Conservation (phyloP, 2,329 filamentous ascomycete genomes). For the Ophidiomyces ophidiicola region DNA sequence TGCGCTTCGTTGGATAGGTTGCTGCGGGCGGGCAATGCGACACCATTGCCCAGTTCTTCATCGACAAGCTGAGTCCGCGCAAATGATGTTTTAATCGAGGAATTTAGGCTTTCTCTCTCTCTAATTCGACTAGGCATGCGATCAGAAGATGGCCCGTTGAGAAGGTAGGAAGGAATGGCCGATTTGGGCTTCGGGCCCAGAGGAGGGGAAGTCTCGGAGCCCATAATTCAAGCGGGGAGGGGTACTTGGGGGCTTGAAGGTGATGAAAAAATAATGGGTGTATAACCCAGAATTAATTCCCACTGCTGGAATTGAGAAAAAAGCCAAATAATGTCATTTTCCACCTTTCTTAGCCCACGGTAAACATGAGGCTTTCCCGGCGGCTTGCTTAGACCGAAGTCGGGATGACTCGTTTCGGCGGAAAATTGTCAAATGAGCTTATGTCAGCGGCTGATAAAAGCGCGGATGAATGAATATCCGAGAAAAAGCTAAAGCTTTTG, state of each 20-base stretch:
- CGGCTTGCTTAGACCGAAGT: no score
- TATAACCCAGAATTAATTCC: neutral
- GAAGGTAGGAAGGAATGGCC: slow-evolving; percentile 44
- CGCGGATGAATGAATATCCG: no score
- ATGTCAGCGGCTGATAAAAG: slow-evolving; percentile 6
- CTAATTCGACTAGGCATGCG: slow-evolving; percentile 38
- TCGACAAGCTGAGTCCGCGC: slow-evolving; percentile 37
- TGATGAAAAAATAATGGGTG: neutral
- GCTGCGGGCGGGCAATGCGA: neutral
- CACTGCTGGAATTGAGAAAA: neutral
- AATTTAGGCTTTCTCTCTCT: slow-evolving; percentile 46
- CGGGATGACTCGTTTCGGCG: neutral
- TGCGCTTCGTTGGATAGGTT: neutral
- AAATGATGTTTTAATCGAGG: slow-evolving; percentile 49
- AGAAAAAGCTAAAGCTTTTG: no score
- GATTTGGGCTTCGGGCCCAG: slow-evolving; percentile 38
- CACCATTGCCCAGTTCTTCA: slow-evolving; percentile 19
- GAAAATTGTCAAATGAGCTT: slow-evolving; percentile 1
- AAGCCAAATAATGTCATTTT: neutral
- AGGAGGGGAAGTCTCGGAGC: slow-evolving; percentile 31
- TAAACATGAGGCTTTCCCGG: no score
- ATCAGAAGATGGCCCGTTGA: slow-evolving; percentile 45
- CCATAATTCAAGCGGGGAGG: slow-evolving; percentile 27
- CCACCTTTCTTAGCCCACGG: neutral
- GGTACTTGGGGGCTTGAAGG: neutral